Evolutionary conservation across 345 rosid species (phyloP), one percentile per base, ranked within the genome.

Genomic region (Melastoma malabathricum): DNA sequence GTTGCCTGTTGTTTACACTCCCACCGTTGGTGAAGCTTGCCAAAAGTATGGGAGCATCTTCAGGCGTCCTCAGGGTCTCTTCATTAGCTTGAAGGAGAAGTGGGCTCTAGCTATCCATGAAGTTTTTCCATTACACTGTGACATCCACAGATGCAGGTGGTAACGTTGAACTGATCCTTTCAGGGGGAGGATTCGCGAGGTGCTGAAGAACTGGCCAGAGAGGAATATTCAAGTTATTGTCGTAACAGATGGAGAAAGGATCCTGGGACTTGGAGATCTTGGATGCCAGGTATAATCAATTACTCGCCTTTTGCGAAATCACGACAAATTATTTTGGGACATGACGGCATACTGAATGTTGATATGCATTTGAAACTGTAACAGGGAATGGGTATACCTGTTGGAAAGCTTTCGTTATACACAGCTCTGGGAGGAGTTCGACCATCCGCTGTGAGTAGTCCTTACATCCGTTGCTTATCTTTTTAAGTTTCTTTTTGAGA

Each of bases 11-110:
- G 81, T 90, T 68, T 90, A 90, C 67, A 90, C 98, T 62, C 98
- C 96, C 17, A 90, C 98, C 2, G 98, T 90, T 52, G 98, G 98
- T 49, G 94, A 90, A 71, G 98, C 98, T 60, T 90, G 96, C 80
- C 96, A 86, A 71, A 86, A 86, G 65, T 90, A 90, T 52, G 98
- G 98, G 20, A 86, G 96, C 76, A 90, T 90, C 75, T 90, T 83
- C 60, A 66, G 79, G 62, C 96, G 96, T 50, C 98, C 98, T 59
- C 98, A 90, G 72, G 98, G 98, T 49, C 94, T 90, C 50, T 90
- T 75, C 56, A 86, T 86, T 71, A 90, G 98, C 68, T 77, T 90
- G 70, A 78, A 81, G 61, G 98, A 90, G 59, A 90, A 84, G 98
- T 90, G 68, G 56, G 74, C 52, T 54, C 12, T 43, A 22, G 10